Conservation (phyloP, 1,139 yeast genomes). For the Blastobotrys capitulatus region DNA sequence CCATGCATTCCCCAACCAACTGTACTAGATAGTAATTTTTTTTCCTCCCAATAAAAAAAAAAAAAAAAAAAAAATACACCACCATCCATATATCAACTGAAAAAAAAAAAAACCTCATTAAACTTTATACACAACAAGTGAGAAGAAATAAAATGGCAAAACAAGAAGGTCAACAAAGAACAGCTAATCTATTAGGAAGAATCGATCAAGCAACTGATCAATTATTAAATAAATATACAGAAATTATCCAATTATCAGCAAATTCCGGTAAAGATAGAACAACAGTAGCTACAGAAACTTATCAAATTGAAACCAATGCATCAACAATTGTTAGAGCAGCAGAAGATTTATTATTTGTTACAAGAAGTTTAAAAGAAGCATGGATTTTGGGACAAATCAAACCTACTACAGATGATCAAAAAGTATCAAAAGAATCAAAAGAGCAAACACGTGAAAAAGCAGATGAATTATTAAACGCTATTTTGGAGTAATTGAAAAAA, state of each 20-base stretch:
- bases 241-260: slow-evolving; percentile 26
- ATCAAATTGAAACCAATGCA: slow-evolving; percentile 33
- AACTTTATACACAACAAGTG: too few relatives aligned
- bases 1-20: too few relatives aligned
- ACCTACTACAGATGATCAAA: slow-evolving; percentile 21
- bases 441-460: slow-evolving; percentile 16
- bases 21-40: too few relatives aligned
- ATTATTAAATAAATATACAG: slow-evolving; percentile 26
- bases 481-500: slow-evolving; percentile 16
- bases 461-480: slow-evolving; percentile 23
- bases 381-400: slow-evolving; percentile 40
- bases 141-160: slow-evolving; percentile 4
- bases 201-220: slow-evolving; percentile 33
- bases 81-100: too few relatives aligned
- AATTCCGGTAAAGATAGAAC: slow-evolving; percentile 32
- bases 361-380: slow-evolving; percentile 38
- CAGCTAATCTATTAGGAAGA: slow-evolving; percentile 26
- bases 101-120: too few relatives aligned
- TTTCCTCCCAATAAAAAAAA: too few relatives aligned
- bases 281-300: slow-evolving; percentile 31
- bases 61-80: too few relatives aligned
- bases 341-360: slow-evolving; percentile 37
- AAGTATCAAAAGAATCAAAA: slow-evolving; percentile 12
- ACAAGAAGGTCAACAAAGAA: slow-evolving; percentile 26
- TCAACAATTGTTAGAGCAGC: slow-evolving; percentile 34